Base-by-base conservation (phyloP, 1,284 basidiomycete genomes). In the Ceratobasidium sp. region DNA sequence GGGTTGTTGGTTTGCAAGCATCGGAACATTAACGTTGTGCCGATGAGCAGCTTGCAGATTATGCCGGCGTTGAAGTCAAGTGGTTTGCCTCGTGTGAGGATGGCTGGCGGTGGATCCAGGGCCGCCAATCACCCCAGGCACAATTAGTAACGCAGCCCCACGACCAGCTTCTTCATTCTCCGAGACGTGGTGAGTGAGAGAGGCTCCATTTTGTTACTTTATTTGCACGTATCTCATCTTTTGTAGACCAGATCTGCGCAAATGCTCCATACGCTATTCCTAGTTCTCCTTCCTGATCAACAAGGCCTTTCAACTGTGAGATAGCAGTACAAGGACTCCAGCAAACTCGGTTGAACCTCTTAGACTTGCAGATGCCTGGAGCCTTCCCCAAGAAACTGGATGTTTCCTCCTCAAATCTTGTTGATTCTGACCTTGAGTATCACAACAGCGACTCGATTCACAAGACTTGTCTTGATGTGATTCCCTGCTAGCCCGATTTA, bases 31-130 rank as follows among this genome's bases (percentile, higher is more conserved):
- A n/a, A 16, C 16, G 16, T n/a, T 16, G 8, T 50, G 27, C 59
- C 20, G 33, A 30, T 8, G 44, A 14, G 7, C 20, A 74, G 70
- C 44, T 74, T 20, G 23, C 41, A 52, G 27, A 27, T 8, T 52
- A 62, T 27, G 59, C 70, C 1, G 4, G 35, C 12, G 70, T 44
- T 5, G 16, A 62, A 27, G 18, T 52, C 6, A 38, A 23, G 27
- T 74, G 55, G 59, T 74, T 57, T 23, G n/a, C 14, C 20, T 62
- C 57, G n/a, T 12, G 44, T 33, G 70, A 35, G 27, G 41, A 64
- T 4, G 70, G 55, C 14, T 62, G 70, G 38, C 41, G 20, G 5
- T 74, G 70, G 70, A 20, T 74, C n/a, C 12, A 18, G 10, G 57
- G 27, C 2, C 41, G 27, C 10, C 18, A 52, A 33, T 35, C 54